A percentile compares a stretch with the other conserved stretches of the same genome.
phyloP scores from a whole-genome alignment of 768 basidiomycete genomes.

The Tremella fuciformis region DNA sequence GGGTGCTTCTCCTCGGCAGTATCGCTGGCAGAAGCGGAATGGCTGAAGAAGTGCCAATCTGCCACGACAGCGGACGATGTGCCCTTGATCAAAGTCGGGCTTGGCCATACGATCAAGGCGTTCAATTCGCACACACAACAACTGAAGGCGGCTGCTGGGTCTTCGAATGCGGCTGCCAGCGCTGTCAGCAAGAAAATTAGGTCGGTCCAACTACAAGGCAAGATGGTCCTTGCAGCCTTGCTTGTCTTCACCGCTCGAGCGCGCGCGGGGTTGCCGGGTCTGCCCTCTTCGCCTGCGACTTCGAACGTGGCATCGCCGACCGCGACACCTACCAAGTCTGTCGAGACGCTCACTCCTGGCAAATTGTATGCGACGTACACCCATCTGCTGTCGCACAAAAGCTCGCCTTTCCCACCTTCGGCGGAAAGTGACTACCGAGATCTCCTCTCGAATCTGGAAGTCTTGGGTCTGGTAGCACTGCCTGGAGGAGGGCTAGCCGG shows the following conservation, averaged over 20 bases:
- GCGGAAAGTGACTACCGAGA: constrained; percentile 51
- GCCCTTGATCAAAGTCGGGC: constrained; percentile 38
- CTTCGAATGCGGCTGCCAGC: constrained; percentile 9
- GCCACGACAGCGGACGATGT: constrained; percentile 10
- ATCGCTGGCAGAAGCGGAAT: constrained; percentile 49
- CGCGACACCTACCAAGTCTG: constrained; percentile 17
- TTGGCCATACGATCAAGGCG: constrained; percentile 50
- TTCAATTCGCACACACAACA: constrained; percentile 46
- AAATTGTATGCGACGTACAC: constrained; percentile 50
- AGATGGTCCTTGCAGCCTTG: constrained; percentile 50
- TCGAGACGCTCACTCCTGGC: constrained; percentile 13
- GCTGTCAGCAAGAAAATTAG: constrained; percentile 45
- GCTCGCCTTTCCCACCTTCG: constrained; percentile 47
- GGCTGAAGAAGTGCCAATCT: constrained; percentile 37
- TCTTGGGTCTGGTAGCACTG: constrained; percentile 44
- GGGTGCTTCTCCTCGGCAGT: constrained; percentile 45
- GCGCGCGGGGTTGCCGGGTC: constrained; percentile 31
- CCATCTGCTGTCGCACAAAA: constrained; percentile 41
- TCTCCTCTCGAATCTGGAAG: constrained; percentile 50
- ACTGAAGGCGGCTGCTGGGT: constrained; percentile 43
- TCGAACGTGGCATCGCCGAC: constrained; percentile 14
- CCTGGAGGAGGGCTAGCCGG: neutral
- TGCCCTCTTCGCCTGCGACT: constrained; percentile 13
- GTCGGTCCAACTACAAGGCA: constrained; percentile 50
- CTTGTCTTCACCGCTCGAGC: constrained; percentile 38